These are phyloP conservation scores for Litsea cubeba DNA, from an alignment of 164 flowering plant species.

Conservation along the genomic window DNA sequence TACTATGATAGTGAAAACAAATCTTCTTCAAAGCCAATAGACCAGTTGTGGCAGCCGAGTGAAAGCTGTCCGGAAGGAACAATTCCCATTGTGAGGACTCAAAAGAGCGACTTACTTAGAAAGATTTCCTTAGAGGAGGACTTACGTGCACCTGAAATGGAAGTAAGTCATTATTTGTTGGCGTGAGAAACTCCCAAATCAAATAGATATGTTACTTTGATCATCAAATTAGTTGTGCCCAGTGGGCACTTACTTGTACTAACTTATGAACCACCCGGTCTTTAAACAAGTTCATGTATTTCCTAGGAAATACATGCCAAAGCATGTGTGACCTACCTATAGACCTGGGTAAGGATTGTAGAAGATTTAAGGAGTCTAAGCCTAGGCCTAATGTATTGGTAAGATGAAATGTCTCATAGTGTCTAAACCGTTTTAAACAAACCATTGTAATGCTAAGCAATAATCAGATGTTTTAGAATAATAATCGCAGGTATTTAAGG, in stretches of 20 bases:
- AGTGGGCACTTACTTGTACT: too few species aligned
- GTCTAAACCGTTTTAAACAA: too few species aligned
- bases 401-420: too few species aligned
- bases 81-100: slow-evolving; percentile 39
- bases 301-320: neutral
- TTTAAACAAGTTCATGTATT: too few species aligned
- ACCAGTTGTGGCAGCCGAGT: slow-evolving; percentile 42
- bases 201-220: neutral
- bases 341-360: neutral
- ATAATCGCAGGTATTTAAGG: too few species aligned
- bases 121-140: too few species aligned
- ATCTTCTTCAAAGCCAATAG: neutral
- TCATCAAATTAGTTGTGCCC: neutral
- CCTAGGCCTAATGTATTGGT: too few species aligned
- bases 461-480: too few species aligned
- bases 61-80: slow-evolving; percentile 58
- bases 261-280: neutral
- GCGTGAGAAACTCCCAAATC: too few species aligned
- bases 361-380: too few species aligned
- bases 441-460: too few species aligned
- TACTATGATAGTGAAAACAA: neutral
- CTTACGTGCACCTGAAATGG: neutral
- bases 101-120: neutral
- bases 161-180: neutral
- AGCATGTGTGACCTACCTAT: neutral